Evolutionary conservation across 1,284 basidiomycete species (phyloP).

Genomic region (Taiwanofungus camphoratus): DNA sequence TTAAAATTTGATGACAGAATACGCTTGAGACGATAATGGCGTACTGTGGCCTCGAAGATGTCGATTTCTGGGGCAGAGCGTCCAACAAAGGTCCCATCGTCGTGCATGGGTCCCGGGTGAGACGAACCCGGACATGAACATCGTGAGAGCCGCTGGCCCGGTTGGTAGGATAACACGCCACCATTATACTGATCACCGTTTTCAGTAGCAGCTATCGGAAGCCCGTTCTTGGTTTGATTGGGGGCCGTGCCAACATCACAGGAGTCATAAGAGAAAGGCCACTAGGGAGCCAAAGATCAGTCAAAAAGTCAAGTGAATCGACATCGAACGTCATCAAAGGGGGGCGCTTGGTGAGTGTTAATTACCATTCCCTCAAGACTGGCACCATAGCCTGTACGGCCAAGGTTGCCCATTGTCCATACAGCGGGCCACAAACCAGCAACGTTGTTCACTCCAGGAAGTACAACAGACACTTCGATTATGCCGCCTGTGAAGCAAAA

Average conservation of each 20-base stretch:
- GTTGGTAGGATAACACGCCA: slow-evolving; percentile 55
- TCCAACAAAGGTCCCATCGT: slow-evolving; percentile 61
- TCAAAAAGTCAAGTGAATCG: no score
- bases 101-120: slow-evolving; percentile 73
- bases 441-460: slow-evolving; percentile 70
- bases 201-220: slow-evolving; percentile 33
- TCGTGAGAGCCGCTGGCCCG: slow-evolving; percentile 71
- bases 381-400: slow-evolving; percentile 56
- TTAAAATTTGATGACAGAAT: no score
- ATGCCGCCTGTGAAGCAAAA: slow-evolving; percentile 92
- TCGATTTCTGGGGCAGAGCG: slow-evolving; percentile 85
- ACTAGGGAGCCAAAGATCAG: no score
- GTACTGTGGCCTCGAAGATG: slow-evolving; percentile 52
- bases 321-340: no score
- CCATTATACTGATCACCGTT: slow-evolving; percentile 33
- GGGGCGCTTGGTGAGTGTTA: background rate
- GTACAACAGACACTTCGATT: slow-evolving; percentile 62
- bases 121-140: slow-evolving; percentile 79
- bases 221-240: slow-evolving; percentile 39
- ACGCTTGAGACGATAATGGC: background rate
- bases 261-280: slow-evolving; percentile 51
- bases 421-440: slow-evolving; percentile 50
- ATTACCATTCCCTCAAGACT: slow-evolving; percentile 46
- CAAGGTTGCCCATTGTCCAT: slow-evolving; percentile 55
- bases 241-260: slow-evolving; percentile 55